Evolutionary conservation across 139 green algal species (phyloP).

Genomic region (Coelastrella sp.): DNA sequence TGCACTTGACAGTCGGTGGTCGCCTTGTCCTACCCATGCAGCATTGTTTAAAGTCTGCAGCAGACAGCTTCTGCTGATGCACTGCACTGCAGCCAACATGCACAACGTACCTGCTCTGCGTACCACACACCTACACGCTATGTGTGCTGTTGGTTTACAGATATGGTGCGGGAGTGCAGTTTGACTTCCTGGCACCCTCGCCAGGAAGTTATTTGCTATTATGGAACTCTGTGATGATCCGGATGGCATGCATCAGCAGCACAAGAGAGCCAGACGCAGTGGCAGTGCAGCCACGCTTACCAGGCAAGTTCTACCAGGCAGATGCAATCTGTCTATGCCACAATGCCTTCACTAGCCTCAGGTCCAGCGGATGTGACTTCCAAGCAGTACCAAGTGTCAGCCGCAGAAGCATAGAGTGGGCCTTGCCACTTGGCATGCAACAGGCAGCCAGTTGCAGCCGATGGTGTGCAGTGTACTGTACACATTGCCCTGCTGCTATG

Average conservation of each 20-base stretch:
- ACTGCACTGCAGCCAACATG: no score
- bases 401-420: no score
- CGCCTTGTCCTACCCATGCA: no score
- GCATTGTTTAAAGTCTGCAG: no score
- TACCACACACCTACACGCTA: neutral
- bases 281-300: slow-evolving; percentile 28
- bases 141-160: neutral
- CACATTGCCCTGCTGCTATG: no score
- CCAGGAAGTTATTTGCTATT: neutral
- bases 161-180: slow-evolving; percentile 23
- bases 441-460: no score
- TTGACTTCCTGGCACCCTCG: slow-evolving; percentile 1
- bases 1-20: no score
- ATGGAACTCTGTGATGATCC: slow-evolving; percentile 7
- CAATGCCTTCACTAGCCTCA: neutral
- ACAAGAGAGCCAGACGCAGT: slow-evolving; percentile 16
- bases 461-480: no score
- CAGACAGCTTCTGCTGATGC: no score
- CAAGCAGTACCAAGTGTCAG: neutral
- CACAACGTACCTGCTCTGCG: neutral
- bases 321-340: neutral
- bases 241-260: slow-evolving; percentile 1
- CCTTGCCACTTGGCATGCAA: no score
- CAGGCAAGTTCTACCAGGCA: neutral
- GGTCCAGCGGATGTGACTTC: neutral